These are phyloP conservation scores for Ophidiomyces ophidiicola DNA, from an alignment of 2,329 filamentous ascomycete genomes.

Conservation along the genomic window DNA sequence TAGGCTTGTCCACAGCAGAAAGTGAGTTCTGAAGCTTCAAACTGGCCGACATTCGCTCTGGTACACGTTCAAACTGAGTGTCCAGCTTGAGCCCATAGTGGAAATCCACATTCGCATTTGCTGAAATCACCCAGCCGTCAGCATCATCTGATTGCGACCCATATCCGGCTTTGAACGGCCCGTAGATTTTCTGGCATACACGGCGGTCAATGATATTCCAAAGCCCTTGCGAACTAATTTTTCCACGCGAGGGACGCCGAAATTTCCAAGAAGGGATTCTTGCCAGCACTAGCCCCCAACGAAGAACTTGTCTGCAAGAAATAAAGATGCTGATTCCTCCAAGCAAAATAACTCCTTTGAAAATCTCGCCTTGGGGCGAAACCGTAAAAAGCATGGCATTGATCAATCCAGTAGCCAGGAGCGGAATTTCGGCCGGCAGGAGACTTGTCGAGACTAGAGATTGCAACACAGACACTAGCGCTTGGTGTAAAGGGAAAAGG, in stretches of 20 bases:
- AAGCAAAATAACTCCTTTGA: constrained; percentile 75
- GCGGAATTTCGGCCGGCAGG: constrained; percentile 71
- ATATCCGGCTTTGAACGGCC: not conserved
- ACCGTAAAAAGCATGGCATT: constrained; percentile 64
- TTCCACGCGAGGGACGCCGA: constrained; percentile 40
- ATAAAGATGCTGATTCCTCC: constrained; percentile 68
- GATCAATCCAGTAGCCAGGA: constrained; percentile 71
- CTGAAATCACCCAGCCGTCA: constrained; percentile 1
- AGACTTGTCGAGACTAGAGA: constrained; percentile 82
- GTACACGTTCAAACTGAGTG: not conserved
- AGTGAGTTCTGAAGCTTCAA: constrained; percentile 1
- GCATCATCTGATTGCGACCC: constrained; percentile 6
- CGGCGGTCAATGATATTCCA: constrained; percentile 34
- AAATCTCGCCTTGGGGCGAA: constrained; percentile 71
- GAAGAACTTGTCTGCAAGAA: constrained; percentile 59
- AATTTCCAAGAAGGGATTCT: constrained; percentile 89
- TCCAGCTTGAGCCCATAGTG: not conserved
- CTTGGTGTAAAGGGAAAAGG: constrained; percentile 74
- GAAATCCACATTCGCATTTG: not conserved
- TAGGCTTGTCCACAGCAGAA: not conserved
- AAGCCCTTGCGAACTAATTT: constrained; percentile 28
- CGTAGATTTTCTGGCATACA: constrained; percentile 38
- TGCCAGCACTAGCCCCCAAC: constrained; percentile 74
- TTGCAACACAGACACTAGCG: constrained; percentile 58
- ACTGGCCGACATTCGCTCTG: not conserved